Conservation (phyloP, 306 rosid species). For the Begonia peltatifolia region DNA sequence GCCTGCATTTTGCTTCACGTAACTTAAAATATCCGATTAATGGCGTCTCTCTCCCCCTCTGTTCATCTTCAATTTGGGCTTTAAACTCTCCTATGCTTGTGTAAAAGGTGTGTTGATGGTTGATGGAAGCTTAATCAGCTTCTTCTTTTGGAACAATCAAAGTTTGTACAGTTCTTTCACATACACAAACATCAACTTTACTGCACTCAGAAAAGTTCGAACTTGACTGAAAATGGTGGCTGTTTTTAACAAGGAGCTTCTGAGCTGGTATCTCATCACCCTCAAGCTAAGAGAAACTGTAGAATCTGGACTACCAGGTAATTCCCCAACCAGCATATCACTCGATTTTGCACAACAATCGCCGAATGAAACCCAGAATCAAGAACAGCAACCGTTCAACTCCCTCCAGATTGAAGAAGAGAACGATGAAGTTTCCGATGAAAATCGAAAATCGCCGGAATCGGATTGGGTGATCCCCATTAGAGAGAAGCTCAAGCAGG, state of each 20-base stretch:
- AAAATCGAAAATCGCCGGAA: slow-evolving; percentile 16
- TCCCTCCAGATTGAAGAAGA: slow-evolving; percentile 27
- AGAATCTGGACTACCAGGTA: slow-evolving; percentile 34
- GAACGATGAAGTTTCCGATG: slow-evolving; percentile 1
- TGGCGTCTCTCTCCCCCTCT: no score
- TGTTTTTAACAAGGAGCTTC: slow-evolving; percentile 61
- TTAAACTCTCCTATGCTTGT: no score
- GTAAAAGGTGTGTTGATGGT: no score
- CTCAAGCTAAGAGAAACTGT: slow-evolving; percentile 75
- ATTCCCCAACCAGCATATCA: slow-evolving; percentile 18
- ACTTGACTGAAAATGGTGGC: slow-evolving; percentile 50
- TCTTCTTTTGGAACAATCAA: no score
- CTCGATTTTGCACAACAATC: slow-evolving; percentile 21
- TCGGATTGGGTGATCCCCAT: slow-evolving; percentile 68
- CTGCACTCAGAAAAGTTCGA: no score
- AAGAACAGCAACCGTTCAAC: slow-evolving; percentile 30
- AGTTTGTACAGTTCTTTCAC: no score
- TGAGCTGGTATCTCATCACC: slow-evolving; percentile 87
- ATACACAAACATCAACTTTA: no score
- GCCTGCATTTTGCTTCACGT: no score
- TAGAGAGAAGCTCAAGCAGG: slow-evolving; percentile 57
- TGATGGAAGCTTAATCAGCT: no score
- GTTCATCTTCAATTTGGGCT: no score
- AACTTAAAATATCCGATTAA: no score
- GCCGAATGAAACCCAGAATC: slow-evolving; percentile 18